phyloP scores from a whole-genome alignment of 352 stramenopile genomes.

The Pythium sp. region DNA sequence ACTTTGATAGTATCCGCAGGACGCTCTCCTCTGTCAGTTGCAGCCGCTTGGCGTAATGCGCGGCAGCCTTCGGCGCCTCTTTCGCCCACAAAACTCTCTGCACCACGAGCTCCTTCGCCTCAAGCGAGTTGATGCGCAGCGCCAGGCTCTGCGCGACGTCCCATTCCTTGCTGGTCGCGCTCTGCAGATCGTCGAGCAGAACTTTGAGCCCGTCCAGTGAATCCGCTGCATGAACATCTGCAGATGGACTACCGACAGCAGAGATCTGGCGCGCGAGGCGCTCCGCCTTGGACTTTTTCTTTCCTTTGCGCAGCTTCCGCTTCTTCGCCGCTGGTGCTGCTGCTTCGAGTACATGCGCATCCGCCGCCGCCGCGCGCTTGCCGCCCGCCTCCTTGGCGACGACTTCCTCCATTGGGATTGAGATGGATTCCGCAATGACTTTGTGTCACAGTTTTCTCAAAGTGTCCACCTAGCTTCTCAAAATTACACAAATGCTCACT shows the following conservation, averaged over 20 bases:
- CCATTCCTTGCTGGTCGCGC: conserved; percentile 32
- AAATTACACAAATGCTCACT: neutral
- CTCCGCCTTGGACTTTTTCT: conserved; percentile 35
- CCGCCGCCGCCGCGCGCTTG: conserved; percentile 4
- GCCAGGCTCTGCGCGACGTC: conserved; percentile 58
- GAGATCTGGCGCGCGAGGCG: conserved; percentile 13
- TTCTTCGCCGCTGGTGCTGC: conserved; percentile 9
- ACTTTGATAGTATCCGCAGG: conserved; percentile 16
- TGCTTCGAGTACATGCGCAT: neutral
- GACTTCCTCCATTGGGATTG: neutral
- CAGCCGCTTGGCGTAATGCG: conserved; percentile 68
- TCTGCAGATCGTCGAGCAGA: conserved; percentile 9
- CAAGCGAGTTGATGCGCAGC: conserved; percentile 30
- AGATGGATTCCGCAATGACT: neutral
- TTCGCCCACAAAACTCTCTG: conserved; percentile 34
- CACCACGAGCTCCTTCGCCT: conserved; percentile 41
- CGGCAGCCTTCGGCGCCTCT: conserved; percentile 44
- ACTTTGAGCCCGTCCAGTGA: conserved; percentile 8
- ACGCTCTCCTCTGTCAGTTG: conserved; percentile 29
- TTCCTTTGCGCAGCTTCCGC: conserved; percentile 28
- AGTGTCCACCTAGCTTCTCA: neutral
- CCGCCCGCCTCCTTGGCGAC: neutral
- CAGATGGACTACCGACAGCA: neutral
- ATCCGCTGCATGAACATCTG: neutral
- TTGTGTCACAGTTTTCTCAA: neutral